Evolutionary conservation across 441 rosid genomes (phyloP).

Genomic region (Biscutella laevigata): DNA sequence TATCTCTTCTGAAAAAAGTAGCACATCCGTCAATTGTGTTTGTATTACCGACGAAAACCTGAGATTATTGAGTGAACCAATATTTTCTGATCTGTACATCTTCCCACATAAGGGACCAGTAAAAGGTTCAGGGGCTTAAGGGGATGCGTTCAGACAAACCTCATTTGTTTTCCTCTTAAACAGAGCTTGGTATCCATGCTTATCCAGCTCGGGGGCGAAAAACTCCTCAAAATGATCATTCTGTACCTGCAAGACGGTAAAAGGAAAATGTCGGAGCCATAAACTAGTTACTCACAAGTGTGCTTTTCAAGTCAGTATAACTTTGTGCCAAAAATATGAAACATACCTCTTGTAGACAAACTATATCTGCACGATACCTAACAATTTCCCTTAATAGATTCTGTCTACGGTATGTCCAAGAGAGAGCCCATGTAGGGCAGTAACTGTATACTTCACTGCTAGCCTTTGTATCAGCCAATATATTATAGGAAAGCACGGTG

Average conservation of each 20-base stretch:
- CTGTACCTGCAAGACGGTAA: slow-evolving; percentile 50
- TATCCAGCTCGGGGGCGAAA: slow-evolving; percentile 59
- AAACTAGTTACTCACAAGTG: no score
- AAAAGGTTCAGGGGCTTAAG: neutral
- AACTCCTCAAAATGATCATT: slow-evolving; percentile 79
- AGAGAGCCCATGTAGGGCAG: slow-evolving; percentile 49
- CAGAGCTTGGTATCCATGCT: slow-evolving; percentile 33
- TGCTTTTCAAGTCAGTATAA: neutral
- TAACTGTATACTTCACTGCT: slow-evolving; percentile 25
- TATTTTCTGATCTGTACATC: slow-evolving; percentile 4
- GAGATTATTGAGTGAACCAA: slow-evolving; percentile 17
- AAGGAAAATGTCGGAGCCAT: neutral
- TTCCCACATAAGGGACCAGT: neutral
- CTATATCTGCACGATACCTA: slow-evolving; percentile 37
- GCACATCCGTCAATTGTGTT: slow-evolving; percentile 78
- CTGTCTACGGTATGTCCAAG: slow-evolving; percentile 44
- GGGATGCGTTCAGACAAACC: slow-evolving; percentile 32
- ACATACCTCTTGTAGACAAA: slow-evolving; percentile 51
- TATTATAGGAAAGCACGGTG: slow-evolving; percentile 45
- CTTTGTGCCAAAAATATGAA: neutral
- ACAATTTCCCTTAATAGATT: slow-evolving; percentile 41
- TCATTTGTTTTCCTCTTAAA: slow-evolving; percentile 77
- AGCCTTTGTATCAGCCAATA: slow-evolving; percentile 36
- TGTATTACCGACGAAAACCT: slow-evolving; percentile 62
- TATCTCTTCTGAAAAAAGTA: slow-evolving; percentile 75